phyloP scores from a whole-genome alignment of 805 yeast genomes.

The Babjeviella inositovora region DNA sequence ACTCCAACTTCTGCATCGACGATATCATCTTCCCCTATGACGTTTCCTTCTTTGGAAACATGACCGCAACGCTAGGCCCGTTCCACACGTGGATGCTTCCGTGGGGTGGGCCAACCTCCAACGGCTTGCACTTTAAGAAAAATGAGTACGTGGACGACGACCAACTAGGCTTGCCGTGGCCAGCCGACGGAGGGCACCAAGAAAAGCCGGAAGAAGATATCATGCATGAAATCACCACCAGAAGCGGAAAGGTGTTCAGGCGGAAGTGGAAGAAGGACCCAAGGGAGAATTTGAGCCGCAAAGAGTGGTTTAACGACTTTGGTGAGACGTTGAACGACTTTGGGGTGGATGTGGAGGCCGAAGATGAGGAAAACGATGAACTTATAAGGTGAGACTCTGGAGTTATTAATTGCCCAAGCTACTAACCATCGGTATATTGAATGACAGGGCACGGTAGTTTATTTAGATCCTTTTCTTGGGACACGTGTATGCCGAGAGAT shows the following conservation, averaged over 20 bases:
- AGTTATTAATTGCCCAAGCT: too few relatives aligned
- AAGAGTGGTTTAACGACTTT: slow-evolving; percentile 54
- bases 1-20: slow-evolving; percentile 28
- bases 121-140: slow-evolving; percentile 42
- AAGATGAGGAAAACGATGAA: slow-evolving; percentile 14
- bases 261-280: slow-evolving; percentile 9
- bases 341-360: slow-evolving; percentile 74
- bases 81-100: slow-evolving; percentile 55
- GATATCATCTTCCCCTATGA: slow-evolving; percentile 80
- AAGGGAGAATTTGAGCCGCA: slow-evolving; percentile 16
- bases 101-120: slow-evolving; percentile 43
- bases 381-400: too few relatives aligned
- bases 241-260: background rate
- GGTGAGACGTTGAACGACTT: slow-evolving; percentile 81
- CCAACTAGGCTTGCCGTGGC: slow-evolving; percentile 72
- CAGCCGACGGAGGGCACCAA: slow-evolving; percentile 66
- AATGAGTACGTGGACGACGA: slow-evolving; percentile 41
- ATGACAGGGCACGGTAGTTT: too few relatives aligned
- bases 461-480: too few relatives aligned
- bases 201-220: slow-evolving; percentile 9
- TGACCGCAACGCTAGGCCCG: slow-evolving; percentile 41
- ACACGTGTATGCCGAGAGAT: too few relatives aligned
- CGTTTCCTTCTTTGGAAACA: slow-evolving; percentile 39
- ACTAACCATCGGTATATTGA: too few relatives aligned
- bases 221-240: slow-evolving; percentile 3